A percentile compares a stretch with the other conserved stretches of the same genome.
Conservation (phyloP, 2,329 filamentous ascomycete genomes). For the Fusarium nodosum region DNA sequence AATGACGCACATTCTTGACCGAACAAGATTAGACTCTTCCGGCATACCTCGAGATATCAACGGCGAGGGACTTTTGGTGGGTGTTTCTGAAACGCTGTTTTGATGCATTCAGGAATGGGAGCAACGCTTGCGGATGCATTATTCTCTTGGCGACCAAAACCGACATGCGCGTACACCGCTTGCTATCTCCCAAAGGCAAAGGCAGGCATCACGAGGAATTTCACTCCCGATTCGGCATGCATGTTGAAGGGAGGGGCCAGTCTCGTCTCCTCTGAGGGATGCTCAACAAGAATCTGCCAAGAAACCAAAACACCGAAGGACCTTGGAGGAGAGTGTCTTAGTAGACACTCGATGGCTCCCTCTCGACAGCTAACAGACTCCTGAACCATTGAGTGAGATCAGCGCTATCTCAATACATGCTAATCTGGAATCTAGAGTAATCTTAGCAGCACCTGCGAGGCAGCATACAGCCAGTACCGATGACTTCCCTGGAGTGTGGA, state of each 20-base stretch:
- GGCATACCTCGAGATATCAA: slow-evolving; percentile 16
- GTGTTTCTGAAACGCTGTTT: slow-evolving; percentile 14
- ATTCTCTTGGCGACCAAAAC: slow-evolving; percentile 14
- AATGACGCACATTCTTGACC: slow-evolving; percentile 28
- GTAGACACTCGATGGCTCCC: slow-evolving; percentile 7
- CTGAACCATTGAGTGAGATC: slow-evolving; percentile 6
- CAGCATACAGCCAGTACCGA: slow-evolving; percentile 6
- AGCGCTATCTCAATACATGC: not conserved
- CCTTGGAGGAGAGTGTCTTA: slow-evolving; percentile 31
- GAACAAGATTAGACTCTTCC: slow-evolving; percentile 8
- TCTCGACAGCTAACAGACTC: not conserved
- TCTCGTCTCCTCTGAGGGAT: slow-evolving; percentile 32
- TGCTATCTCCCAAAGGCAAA: not conserved
- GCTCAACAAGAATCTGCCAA: slow-evolving; percentile 12
- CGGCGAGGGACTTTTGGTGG: slow-evolving; percentile 7
- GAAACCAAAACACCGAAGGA: not conserved
- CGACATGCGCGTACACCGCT: slow-evolving; percentile 8
- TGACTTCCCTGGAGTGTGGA: slow-evolving; percentile 11
- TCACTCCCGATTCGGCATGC: not conserved
- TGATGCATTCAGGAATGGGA: slow-evolving; percentile 34
- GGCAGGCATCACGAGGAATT: not conserved
- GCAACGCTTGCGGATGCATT: slow-evolving; percentile 26
- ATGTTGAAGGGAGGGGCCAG: not conserved
- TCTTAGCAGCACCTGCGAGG: slow-evolving; percentile 19
- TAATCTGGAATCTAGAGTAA: slow-evolving; percentile 46